These are phyloP conservation scores for Arthroderma sp. DNA, from an alignment of 2,329 filamentous ascomycete genomes.

Conservation along the genomic window DNA sequence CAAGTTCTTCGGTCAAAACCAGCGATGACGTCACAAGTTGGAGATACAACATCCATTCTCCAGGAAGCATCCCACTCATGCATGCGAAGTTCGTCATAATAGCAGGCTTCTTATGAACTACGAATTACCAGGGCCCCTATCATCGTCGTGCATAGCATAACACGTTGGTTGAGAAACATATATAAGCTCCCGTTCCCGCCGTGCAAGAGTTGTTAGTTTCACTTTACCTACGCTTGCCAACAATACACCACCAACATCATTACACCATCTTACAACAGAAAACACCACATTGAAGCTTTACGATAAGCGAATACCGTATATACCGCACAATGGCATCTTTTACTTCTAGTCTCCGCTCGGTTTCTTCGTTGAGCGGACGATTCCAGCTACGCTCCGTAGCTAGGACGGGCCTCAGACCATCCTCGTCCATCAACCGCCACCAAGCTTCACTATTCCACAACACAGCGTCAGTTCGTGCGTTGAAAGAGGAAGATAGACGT, in stretches of 20 bases:
- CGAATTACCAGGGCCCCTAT: not conserved
- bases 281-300: not conserved
- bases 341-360: not conserved
- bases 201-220: no score
- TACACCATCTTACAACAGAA: not conserved
- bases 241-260: not conserved
- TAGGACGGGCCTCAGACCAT: not conserved
- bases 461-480: not conserved
- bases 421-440: not conserved
- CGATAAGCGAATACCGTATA: not conserved
- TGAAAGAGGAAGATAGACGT: constrained; percentile 6
- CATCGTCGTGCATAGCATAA: not conserved
- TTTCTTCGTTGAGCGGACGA: not conserved
- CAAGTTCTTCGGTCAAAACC: not conserved
- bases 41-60: not conserved
- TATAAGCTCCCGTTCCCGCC: not conserved
- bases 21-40: not conserved
- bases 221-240: no score
- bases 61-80: not conserved
- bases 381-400: not conserved
- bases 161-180: not conserved
- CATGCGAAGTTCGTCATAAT: not conserved
- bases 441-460: not conserved
- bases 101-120: not conserved
- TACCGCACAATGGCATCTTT: not conserved